A percentile compares a stretch with the other conserved stretches of the same genome.
Evolutionary conservation across 192 early-diverging fungal genomes (phyloP).

Genomic region (Coemansia sp.): DNA sequence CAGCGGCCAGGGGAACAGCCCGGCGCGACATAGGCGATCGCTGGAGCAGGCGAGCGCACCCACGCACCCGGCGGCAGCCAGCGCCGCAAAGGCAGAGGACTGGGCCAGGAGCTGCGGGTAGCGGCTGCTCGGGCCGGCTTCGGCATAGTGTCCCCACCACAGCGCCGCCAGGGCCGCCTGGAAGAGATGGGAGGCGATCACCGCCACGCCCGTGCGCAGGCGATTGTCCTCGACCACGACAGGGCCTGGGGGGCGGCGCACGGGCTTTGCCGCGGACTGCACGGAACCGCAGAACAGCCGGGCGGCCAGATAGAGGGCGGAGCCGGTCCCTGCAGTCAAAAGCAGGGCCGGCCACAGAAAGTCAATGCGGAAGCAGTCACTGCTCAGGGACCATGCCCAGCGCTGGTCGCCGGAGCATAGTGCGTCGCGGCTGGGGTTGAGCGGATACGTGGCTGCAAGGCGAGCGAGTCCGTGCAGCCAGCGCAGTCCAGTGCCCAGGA

Average conservation of each 20-base stretch:
- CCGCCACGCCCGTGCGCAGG: not conserved
- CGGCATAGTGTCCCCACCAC: not conserved
- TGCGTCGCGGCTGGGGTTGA: no score
- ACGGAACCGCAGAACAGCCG: not conserved
- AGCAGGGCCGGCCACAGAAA: constrained; percentile 20
- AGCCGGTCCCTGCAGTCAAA: not conserved
- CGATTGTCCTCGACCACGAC: constrained; percentile 24
- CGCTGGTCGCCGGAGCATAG: no score
- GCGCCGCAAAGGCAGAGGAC: not conserved
- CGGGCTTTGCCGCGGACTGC: not conserved
- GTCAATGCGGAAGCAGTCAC: no score
- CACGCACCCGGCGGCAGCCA: not conserved
- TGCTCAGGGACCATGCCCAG: no score
- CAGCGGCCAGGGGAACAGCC: constrained; percentile 21
- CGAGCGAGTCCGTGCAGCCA: no score
- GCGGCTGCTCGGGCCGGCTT: not conserved
- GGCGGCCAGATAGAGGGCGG: not conserved
- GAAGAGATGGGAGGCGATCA: not conserved
- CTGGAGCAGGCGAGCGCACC: not conserved
- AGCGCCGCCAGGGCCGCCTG: constrained; percentile 6
- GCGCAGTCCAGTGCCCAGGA: no score
- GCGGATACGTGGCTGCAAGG: no score
- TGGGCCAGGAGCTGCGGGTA: not conserved
- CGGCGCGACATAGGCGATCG: not conserved
- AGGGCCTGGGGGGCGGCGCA: constrained; percentile 16